Base-by-base conservation (phyloP, 345 rosid species). In the Moricandia moricandioides region DNA sequence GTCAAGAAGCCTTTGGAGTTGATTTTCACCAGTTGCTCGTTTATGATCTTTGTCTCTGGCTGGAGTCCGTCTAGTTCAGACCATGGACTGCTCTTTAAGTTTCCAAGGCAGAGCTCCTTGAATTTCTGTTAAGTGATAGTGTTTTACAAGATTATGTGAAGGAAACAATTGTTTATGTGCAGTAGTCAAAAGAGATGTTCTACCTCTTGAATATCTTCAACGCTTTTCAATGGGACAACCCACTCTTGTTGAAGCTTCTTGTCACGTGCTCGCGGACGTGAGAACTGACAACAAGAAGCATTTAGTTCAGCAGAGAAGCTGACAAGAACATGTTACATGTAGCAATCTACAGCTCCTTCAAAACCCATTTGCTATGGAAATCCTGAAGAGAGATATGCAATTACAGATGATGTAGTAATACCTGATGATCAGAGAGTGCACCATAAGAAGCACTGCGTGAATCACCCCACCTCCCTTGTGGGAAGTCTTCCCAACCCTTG, bases 401-500 rank as follows among this genome's bases (percentile, higher is more conserved):
- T 74, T 40, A 57, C 47, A 43, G 29, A 66, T 7, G 78, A 0
- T 30, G 33, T 30, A 0, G 10, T 40, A 6, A 24, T 77, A 91
- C 99, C 97, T 92, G 99, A 79, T 90, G 73, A 80, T 95, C 99
- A 7, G 86, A 62, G 26, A 92, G 86, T 65, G 88, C 89, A 75
- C 97, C 88, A 74, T 91, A 95, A 12, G 97, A 88, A 64, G 99
- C 91, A 79, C 86, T 92, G 65, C 82, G 72, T 76, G 99, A 85
- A 85, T 92, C 97, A 73, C 93, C 91, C 99, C 99, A 95, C 74
- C 93, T 80, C 10, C 99, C 99, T 69, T 39, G 87, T 37, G 97
- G 97, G 70, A 85, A 95, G 71, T 87, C 95, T 37, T 92, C 93
- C 99, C 99, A 95, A 34, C 90, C 92, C 70, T 81, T 70, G 56